Conservation (phyloP, 1,284 basidiomycete species). For the Trametes hirsuta region DNA sequence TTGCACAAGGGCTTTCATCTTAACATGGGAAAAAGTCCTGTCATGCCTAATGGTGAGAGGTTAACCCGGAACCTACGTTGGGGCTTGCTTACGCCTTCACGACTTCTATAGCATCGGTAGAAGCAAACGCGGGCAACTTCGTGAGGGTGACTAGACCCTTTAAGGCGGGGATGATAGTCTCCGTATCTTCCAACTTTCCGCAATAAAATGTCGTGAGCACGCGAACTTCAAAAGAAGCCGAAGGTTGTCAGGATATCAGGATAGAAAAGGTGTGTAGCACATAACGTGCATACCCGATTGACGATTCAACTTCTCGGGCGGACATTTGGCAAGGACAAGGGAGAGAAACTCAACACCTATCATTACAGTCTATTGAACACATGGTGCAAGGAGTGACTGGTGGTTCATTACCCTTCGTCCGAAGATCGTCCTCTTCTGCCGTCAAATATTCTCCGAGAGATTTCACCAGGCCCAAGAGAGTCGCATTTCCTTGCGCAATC, state of each 20-base stretch:
- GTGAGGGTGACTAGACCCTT: constrained; percentile 75
- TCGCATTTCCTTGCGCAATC: constrained; percentile 60
- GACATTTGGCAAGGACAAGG: constrained; percentile 62
- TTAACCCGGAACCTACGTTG: too few species aligned
- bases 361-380: constrained; percentile 5
- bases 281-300: constrained; percentile 70
- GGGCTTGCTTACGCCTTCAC: constrained; percentile 65
- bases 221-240: constrained; percentile 53
- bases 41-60: background rate
- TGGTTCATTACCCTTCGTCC: constrained; percentile 70
- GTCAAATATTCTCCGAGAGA: constrained; percentile 87
- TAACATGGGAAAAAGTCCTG: constrained; percentile 81
- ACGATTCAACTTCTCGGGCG: constrained; percentile 70
- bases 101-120: constrained; percentile 72
- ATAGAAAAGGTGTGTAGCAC: constrained; percentile 3
- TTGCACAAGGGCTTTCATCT: constrained; percentile 83
- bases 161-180: constrained; percentile 79
- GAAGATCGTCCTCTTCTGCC: constrained; percentile 77
- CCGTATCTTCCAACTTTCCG: constrained; percentile 85
- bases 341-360: constrained; percentile 80
- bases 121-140: constrained; percentile 66
- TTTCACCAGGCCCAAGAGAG: constrained; percentile 86
- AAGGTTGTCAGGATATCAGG: constrained; percentile 14
- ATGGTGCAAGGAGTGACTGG: background rate
- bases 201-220: constrained; percentile 86